Conservation (phyloP, 78 protist genomes). For the Emiliania huxleyi region DNA sequence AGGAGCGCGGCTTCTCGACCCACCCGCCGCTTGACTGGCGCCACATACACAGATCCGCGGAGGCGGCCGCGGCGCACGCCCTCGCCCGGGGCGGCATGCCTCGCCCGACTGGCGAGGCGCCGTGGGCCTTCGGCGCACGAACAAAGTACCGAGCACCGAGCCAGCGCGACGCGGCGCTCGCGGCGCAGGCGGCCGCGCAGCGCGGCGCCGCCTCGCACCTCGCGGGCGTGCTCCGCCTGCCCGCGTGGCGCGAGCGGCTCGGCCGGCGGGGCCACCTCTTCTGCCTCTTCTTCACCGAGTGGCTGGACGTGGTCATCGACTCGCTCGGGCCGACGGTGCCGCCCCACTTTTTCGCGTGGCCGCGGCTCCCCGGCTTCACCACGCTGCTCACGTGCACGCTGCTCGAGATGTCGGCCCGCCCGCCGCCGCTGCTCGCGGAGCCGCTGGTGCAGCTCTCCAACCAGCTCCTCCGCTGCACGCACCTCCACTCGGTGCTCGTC, state of each 20-base stretch:
- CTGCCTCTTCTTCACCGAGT: not conserved
- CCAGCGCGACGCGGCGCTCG: not conserved
- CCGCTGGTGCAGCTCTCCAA: not conserved
- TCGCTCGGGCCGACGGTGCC: not conserved
- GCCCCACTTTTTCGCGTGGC: not conserved
- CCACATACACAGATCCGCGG: not conserved
- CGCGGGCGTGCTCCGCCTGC: not conserved
- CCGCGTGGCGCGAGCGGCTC: not conserved
- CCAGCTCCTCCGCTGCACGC: conserved; percentile 11
- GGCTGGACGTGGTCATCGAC: not conserved
- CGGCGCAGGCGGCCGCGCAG: not conserved
- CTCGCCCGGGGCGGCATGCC: not conserved
- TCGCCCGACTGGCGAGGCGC: not conserved
- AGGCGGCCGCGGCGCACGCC: not conserved
- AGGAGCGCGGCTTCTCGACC: not conserved
- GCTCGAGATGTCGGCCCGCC: not conserved
- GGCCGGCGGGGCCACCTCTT: not conserved
- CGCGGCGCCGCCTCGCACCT: not conserved
- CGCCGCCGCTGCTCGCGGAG: not conserved
- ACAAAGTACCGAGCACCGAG: not conserved
- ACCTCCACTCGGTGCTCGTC: conserved; percentile 5
- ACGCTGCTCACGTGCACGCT: not conserved
- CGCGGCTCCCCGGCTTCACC: not conserved
- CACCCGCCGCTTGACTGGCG: not conserved
- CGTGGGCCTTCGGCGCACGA: not conserved